These are phyloP conservation scores for Cylindrodendrum hubeiense DNA, from an alignment of 2,329 filamentous ascomycete species.

Conservation along the genomic window DNA sequence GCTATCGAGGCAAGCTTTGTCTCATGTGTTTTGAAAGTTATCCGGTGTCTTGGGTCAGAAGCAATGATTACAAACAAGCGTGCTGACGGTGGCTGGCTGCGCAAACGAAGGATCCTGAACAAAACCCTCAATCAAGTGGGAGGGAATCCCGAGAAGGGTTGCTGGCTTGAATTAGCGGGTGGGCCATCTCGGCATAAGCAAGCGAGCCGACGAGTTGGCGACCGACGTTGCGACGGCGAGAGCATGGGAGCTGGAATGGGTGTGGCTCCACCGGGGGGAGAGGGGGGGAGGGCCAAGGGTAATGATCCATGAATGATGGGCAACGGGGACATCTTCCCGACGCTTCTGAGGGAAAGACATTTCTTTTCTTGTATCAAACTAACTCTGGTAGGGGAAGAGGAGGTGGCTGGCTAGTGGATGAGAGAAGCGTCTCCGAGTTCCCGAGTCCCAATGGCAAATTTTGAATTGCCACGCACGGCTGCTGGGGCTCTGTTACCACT, in stretches of 20 bases:
- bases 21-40: neutral
- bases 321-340: neutral
- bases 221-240: constrained; percentile 26
- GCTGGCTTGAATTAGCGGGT: constrained; percentile 15
- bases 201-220: constrained; percentile 30
- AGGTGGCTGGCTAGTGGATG: neutral
- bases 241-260: constrained; percentile 12
- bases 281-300: neutral
- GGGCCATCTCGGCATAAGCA: constrained; percentile 18
- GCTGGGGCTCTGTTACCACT: constrained; percentile 1
- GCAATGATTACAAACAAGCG: neutral
- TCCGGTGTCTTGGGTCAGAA: neutral
- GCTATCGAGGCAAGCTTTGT: constrained; percentile 15
- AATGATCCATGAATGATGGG: neutral
- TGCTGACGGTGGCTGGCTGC: neutral
- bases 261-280: neutral
- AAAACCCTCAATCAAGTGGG: constrained; percentile 8
- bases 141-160: constrained; percentile 21
- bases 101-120: constrained; percentile 10
- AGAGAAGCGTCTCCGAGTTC: constrained; percentile 10
- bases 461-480: constrained; percentile 7
- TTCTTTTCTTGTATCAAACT: constrained; percentile 3
- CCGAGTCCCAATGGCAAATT: constrained; percentile 1
- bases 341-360: neutral
- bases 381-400: neutral